Conservation (phyloP, 2,329 filamentous ascomycete genomes). For the Neonectria ditissima region DNA sequence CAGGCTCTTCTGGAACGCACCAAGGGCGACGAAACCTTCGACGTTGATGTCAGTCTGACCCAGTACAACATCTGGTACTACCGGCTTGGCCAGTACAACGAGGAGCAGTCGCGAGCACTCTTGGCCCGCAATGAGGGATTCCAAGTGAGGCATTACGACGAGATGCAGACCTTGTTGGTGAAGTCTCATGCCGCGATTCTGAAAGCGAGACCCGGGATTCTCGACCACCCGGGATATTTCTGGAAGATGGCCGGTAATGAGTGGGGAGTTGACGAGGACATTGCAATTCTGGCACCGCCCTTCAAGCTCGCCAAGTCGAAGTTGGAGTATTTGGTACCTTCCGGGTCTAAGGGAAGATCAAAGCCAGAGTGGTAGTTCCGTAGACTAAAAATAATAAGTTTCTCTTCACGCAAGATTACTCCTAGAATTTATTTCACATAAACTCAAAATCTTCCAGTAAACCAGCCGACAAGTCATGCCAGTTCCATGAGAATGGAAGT, state of each 20-base stretch:
- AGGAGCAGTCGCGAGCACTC: constrained; percentile 27
- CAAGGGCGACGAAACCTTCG: constrained; percentile 32
- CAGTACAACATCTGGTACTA: constrained; percentile 46
- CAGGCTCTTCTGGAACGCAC: constrained; percentile 37
- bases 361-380: constrained; percentile 13
- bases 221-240: constrained; percentile 22
- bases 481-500: constrained; percentile 20
- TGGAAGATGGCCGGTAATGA: constrained; percentile 22
- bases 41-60: constrained; percentile 43
- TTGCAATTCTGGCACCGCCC: constrained; percentile 19
- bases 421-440: not conserved
- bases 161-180: constrained; percentile 31
- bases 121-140: constrained; percentile 33
- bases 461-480: constrained; percentile 12
- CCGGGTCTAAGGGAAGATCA: constrained; percentile 14
- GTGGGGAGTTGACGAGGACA: constrained; percentile 20
- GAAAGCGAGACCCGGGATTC: constrained; percentile 21
- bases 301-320: constrained; percentile 20
- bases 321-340: constrained; percentile 16
- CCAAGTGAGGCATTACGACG: constrained; percentile 35
- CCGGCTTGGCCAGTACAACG: constrained; percentile 36
- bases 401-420: no score
- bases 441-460: constrained; percentile 22
- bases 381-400: not conserved
- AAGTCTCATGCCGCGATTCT: constrained; percentile 23